A percentile compares a stretch with the other conserved stretches of the same genome.
Evolutionary conservation across 2,329 filamentous ascomycete species (phyloP).

Genomic region (Arthrobotrys sphaeroides): DNA sequence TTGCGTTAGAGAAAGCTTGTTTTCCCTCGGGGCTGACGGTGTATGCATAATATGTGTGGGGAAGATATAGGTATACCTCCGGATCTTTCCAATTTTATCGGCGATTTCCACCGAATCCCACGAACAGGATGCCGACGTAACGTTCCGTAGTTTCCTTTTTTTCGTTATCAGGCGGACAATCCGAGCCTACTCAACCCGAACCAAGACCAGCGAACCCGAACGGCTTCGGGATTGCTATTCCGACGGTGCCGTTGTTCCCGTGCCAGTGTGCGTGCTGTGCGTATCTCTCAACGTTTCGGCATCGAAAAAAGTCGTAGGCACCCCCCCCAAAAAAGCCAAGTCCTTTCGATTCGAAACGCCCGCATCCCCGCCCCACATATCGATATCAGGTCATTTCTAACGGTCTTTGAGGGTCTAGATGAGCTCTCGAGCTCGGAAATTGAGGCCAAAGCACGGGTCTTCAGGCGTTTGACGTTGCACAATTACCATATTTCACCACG

Average conservation of each 20-base stretch:
- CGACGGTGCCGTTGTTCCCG: slow-evolving; percentile 13
- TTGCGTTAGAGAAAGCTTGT: slow-evolving; percentile 22
- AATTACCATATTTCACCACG: slow-evolving; percentile 11
- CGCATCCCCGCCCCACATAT: slow-evolving; percentile 17
- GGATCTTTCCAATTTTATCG: slow-evolving; percentile 3
- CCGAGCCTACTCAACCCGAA: slow-evolving; percentile 19
- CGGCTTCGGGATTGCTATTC: slow-evolving; percentile 16
- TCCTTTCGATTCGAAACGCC: slow-evolving; percentile 14
- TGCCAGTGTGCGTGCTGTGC: neutral
- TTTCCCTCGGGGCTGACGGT: slow-evolving; percentile 4
- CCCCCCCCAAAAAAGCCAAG: slow-evolving; percentile 7
- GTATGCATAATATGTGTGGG: slow-evolving; percentile 3
- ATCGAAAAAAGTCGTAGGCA: neutral
- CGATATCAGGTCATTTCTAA: slow-evolving; percentile 20
- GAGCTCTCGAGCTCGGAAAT: slow-evolving; percentile 14
- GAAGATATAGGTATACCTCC: slow-evolving; percentile 5
- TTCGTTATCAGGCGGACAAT: slow-evolving; percentile 8
- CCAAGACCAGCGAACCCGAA: slow-evolving; percentile 22
- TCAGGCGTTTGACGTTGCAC: slow-evolving; percentile 14
- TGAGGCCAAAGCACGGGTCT: slow-evolving; percentile 4
- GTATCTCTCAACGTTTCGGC: slow-evolving; percentile 7
- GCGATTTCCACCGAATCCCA: neutral
- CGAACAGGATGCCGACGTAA: slow-evolving; percentile 2
- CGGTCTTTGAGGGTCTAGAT: slow-evolving; percentile 5
- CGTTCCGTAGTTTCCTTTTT: neutral